phyloP scores from a whole-genome alignment of 768 basidiomycete genomes.

The Rhizopogon vulgaris region DNA sequence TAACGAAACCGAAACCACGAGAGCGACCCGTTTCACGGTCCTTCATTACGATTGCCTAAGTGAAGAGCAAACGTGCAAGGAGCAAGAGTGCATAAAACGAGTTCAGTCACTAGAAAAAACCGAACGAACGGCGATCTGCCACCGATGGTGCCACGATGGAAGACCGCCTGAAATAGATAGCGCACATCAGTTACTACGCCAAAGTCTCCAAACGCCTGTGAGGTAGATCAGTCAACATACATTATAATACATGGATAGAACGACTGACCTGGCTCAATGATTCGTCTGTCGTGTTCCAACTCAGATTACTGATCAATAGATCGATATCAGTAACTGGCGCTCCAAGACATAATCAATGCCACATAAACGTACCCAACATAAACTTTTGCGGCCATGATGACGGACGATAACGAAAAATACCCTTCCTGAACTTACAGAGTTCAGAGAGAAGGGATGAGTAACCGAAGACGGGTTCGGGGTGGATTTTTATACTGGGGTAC shows the following conservation, averaged over 20 bases:
- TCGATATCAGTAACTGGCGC: neutral
- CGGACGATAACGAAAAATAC: slow-evolving; percentile 10
- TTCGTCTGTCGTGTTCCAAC: slow-evolving; percentile 28
- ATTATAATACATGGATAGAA: neutral
- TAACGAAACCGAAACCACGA: slow-evolving; percentile 54
- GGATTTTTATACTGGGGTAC: slow-evolving; percentile 20
- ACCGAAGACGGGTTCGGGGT: slow-evolving; percentile 12
- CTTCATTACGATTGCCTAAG: slow-evolving; percentile 31
- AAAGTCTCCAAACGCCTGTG: slow-evolving; percentile 36
- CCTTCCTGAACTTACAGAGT: slow-evolving; percentile 6
- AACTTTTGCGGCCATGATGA: slow-evolving; percentile 25
- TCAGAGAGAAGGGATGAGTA: slow-evolving; percentile 1
- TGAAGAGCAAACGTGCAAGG: slow-evolving; percentile 2
- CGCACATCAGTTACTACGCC: slow-evolving; percentile 48
- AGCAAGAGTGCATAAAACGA: slow-evolving; percentile 18
- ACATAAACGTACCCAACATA: slow-evolving; percentile 22
- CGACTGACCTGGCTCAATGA: slow-evolving; percentile 18
- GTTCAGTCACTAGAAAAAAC: slow-evolving; percentile 19
- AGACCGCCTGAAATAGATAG: slow-evolving; percentile 25
- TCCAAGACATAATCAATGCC: neutral
- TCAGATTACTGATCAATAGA: slow-evolving; percentile 22
- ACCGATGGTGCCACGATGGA: slow-evolving; percentile 24
- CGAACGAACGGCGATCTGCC: slow-evolving; percentile 20
- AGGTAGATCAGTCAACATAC: neutral
- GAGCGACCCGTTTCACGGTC: slow-evolving; percentile 55